These are phyloP conservation scores for Actinomucor elegans DNA, from an alignment of 371 early-diverging fungal species.

Conservation along the genomic window DNA sequence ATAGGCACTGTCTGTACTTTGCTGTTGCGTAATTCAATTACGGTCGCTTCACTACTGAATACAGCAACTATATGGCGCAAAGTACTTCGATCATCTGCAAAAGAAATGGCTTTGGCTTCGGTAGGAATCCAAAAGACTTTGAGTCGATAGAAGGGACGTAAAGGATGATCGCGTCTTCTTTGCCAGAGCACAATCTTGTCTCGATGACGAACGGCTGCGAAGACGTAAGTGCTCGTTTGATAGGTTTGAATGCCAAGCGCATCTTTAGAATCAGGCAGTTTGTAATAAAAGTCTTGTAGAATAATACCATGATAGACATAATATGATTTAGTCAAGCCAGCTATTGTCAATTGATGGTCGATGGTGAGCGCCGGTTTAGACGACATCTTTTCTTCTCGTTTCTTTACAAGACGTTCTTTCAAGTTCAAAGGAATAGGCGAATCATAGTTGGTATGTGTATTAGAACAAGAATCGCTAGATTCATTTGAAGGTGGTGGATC, in stretches of 20 bases:
- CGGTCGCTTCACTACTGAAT: constrained; percentile 37
- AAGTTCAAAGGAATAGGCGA: no score
- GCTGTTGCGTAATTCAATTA: constrained; percentile 38
- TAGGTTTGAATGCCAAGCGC: constrained; percentile 28
- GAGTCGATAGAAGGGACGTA: constrained; percentile 28
- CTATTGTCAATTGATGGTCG: constrained; percentile 7
- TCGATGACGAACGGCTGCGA: constrained; percentile 32
- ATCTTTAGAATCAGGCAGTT: constrained; percentile 41
- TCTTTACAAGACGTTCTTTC: constrained; percentile 16
- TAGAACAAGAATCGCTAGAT: no score
- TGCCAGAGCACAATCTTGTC: constrained; percentile 49
- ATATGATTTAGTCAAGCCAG: constrained; percentile 18
- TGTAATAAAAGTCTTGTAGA: constrained; percentile 40
- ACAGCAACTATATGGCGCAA: constrained; percentile 39
- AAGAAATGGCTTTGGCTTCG: constrained; percentile 34
- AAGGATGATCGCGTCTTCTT: constrained; percentile 16
- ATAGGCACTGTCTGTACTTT: constrained; percentile 37
- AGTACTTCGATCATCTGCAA: constrained; percentile 47
- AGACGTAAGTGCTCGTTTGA: constrained; percentile 37
- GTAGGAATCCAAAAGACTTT: constrained; percentile 48
- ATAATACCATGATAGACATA: constrained; percentile 22
- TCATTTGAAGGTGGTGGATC: background rate
- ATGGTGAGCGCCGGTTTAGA: background rate
- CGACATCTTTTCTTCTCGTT: constrained; percentile 6
- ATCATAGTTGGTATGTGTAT: background rate